These are phyloP conservation scores for Coemansia sp. DNA, from an alignment of 192 early-diverging fungal species.

Conservation along the genomic window DNA sequence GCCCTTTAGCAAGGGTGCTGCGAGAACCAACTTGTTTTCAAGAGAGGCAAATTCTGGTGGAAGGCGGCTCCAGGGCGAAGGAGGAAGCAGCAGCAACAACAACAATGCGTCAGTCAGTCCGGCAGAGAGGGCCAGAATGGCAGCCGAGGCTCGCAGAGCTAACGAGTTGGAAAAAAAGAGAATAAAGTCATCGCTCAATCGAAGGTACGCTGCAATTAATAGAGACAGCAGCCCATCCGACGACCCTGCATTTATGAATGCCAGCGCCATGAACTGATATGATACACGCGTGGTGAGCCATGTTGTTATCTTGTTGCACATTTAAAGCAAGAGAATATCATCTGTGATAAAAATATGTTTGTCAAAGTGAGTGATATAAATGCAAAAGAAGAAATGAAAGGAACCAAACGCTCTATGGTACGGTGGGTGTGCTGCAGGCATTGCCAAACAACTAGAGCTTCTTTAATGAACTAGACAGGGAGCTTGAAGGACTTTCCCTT, in stretches of 20 bases:
- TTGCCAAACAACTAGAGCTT: background rate
- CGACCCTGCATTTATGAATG: background rate
- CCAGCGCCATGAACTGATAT: background rate
- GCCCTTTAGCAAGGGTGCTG: background rate
- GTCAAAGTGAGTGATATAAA: background rate
- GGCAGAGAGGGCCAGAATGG: background rate
- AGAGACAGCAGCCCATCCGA: background rate
- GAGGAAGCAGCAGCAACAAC: background rate
- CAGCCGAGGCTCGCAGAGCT: conserved; percentile 11
- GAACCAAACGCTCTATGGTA: background rate
- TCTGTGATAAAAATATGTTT: no score
- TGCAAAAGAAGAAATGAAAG: conserved; percentile 1
- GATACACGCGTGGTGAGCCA: background rate
- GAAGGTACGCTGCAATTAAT: background rate
- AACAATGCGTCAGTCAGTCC: background rate
- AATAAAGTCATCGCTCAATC: background rate
- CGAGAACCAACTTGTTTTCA: background rate
- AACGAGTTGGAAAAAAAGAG: background rate
- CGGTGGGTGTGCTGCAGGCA: no score
- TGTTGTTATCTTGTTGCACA: background rate
- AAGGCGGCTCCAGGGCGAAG: background rate
- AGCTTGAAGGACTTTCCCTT: conserved; percentile 55
- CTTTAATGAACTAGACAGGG: conserved; percentile 34
- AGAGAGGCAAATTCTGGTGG: background rate
- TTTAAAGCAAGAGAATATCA: no score